A percentile compares a stretch with the other conserved stretches of the same genome.
Evolutionary conservation across 306 rosid species (phyloP).

Genomic region (Vigna angularis): DNA sequence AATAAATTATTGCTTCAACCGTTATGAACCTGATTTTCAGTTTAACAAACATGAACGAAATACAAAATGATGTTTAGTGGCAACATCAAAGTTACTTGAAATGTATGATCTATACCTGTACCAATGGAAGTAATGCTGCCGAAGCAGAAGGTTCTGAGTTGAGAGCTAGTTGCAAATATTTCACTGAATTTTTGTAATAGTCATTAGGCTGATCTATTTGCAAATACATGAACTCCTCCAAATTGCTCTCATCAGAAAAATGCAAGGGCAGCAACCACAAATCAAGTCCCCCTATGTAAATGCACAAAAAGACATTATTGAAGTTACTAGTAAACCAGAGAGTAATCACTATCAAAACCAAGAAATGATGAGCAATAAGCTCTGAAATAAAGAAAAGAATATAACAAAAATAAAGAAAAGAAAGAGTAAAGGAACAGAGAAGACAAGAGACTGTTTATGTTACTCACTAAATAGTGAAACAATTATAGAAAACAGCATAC

Average conservation of each 20-base stretch:
- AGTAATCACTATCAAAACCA: constrained; percentile 32
- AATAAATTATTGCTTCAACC: background rate
- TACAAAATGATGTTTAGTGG: constrained; percentile 14
- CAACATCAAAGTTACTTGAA: constrained; percentile 14
- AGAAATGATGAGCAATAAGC: constrained; percentile 11
- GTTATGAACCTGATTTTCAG: constrained; percentile 8
- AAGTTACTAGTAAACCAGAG: constrained; percentile 20
- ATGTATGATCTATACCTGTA: constrained; percentile 66
- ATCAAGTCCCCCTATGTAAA: constrained; percentile 67
- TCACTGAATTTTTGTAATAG: constrained; percentile 63
- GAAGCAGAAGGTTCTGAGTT: constrained; percentile 55
- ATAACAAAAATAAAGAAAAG: background rate
- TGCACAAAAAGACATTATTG: constrained; percentile 39
- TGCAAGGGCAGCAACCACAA: constrained; percentile 70
- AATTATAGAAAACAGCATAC: background rate
- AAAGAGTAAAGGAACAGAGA: background rate
- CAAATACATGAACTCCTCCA: constrained; percentile 52
- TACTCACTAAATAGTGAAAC: background rate
- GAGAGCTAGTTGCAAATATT: constrained; percentile 63
- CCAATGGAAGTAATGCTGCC: constrained; percentile 72
- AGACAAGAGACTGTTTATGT: background rate
- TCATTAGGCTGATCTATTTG: constrained; percentile 53
- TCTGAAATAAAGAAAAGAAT: background rate
- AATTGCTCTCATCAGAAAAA: constrained; percentile 54
- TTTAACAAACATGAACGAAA: constrained; percentile 23